Evolutionary conservation across 768 basidiomycete species (phyloP).

Genomic region (Trametes punicea): DNA sequence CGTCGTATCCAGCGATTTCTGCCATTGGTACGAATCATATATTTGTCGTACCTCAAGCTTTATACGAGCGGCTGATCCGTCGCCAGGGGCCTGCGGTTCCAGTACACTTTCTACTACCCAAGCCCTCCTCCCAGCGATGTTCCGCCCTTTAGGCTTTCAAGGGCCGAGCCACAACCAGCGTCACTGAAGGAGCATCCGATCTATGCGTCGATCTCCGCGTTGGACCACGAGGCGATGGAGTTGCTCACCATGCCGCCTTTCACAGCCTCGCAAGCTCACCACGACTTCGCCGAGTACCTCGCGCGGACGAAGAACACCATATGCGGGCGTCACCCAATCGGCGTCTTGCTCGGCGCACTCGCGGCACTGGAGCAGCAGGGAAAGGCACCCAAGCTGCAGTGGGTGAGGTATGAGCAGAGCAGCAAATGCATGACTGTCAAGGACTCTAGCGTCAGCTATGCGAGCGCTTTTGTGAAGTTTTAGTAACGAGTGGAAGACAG

Average conservation of each 20-base stretch:
- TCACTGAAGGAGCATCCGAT: conserved; percentile 57
- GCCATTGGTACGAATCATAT: conserved; percentile 76
- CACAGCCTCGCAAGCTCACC: conserved; percentile 54
- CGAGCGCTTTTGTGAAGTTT: conserved; percentile 79
- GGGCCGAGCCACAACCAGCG: conserved; percentile 36
- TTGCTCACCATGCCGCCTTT: conserved; percentile 55
- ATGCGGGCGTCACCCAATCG: conserved; percentile 95
- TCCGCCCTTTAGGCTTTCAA: conserved; percentile 49
- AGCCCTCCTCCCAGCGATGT: conserved; percentile 46
- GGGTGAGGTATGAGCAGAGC: conserved; percentile 95
- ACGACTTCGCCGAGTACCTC: conserved; percentile 64
- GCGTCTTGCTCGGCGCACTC: conserved; percentile 82
- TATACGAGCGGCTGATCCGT: not conserved
- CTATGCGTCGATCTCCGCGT: conserved; percentile 72
- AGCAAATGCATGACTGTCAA: conserved; percentile 60
- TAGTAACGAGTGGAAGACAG: conserved; percentile 23
- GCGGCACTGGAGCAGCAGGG: conserved; percentile 47
- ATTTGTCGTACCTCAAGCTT: not conserved
- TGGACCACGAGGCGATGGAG: conserved; percentile 87
- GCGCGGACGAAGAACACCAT: conserved; percentile 87
- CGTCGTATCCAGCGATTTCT: conserved; percentile 94
- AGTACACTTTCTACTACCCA: conserved; percentile 86
- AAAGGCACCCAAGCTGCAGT: conserved; percentile 49
- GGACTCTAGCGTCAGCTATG: conserved; percentile 96
- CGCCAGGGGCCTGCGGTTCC: conserved; percentile 77